Percentiles rank a stretch among this genome's conserved stretches.
Evolutionary conservation across 148 eudicot genomes (phyloP).

Genomic region (Limonium bicolor): DNA sequence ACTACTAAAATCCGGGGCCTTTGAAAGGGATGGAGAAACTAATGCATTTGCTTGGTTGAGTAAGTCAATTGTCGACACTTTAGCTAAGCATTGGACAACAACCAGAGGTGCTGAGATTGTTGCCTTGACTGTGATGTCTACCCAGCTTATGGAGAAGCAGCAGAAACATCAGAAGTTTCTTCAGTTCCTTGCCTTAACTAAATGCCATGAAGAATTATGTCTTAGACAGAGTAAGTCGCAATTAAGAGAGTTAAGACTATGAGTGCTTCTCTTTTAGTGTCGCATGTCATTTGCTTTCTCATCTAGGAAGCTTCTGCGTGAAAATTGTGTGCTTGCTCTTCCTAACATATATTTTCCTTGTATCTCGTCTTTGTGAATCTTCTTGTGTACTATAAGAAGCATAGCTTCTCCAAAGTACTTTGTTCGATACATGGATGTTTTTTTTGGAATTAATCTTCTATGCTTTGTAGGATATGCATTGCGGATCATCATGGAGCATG

Average conservation of each 20-base stretch:
- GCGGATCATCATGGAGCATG: slow-evolving; percentile 90
- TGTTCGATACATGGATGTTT: no score
- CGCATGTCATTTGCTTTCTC: no score
- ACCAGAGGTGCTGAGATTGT: slow-evolving; percentile 94
- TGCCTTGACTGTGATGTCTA: slow-evolving; percentile 51
- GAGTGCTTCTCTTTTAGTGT: no score
- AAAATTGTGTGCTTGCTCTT: no score
- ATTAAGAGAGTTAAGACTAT: slow-evolving; percentile 2
- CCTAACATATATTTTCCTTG: no score
- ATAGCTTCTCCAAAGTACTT: no score
- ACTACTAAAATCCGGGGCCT: slow-evolving; percentile 59
- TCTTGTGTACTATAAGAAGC: no score
- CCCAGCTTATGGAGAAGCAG: slow-evolving; percentile 75
- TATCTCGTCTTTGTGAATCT: no score
- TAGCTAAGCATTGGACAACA: slow-evolving; percentile 97
- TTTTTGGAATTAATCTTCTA: no score
- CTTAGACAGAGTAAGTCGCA: slow-evolving; percentile 52
- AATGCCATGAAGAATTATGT: slow-evolving; percentile 88
- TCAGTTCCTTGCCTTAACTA: slow-evolving; percentile 87
- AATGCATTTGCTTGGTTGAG: slow-evolving; percentile 76
- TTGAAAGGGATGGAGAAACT: slow-evolving; percentile 86
- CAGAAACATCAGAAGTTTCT: slow-evolving; percentile 89
- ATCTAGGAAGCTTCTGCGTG: no score
- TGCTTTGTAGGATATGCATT: slow-evolving; percentile 65
- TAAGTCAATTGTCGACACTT: slow-evolving; percentile 85